Percentiles rank a stretch among this genome's conserved stretches.
Evolutionary conservation across 768 basidiomycete species (phyloP).

Genomic region (Coprinellus micaceus): DNA sequence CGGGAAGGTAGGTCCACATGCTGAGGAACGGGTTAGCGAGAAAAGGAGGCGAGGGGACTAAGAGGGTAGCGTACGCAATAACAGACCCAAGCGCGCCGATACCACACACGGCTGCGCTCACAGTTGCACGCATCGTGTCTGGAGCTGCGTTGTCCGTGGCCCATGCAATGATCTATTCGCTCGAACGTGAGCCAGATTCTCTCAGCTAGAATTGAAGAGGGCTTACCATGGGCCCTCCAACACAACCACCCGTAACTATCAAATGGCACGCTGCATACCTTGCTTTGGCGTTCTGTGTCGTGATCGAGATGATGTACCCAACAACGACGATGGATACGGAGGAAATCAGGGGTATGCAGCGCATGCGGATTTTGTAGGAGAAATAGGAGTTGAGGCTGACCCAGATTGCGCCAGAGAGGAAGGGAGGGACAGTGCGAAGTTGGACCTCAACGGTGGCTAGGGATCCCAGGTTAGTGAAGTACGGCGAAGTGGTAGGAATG

Average conservation of each 20-base stretch:
- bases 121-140: slow-evolving; percentile 45
- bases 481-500: slow-evolving; percentile 11
- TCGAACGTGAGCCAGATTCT: not conserved
- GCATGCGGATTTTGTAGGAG: slow-evolving; percentile 34
- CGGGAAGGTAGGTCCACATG: slow-evolving; percentile 47
- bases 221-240: slow-evolving; percentile 33
- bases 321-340: slow-evolving; percentile 35
- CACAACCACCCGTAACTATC: slow-evolving; percentile 36
- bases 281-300: slow-evolving; percentile 39
- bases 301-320: slow-evolving; percentile 44
- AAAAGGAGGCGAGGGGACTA: not conserved
- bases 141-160: slow-evolving; percentile 48
- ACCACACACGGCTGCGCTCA: slow-evolving; percentile 43
- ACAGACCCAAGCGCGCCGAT: slow-evolving; percentile 44
- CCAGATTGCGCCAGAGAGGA: slow-evolving; percentile 38
- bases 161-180: slow-evolving; percentile 39
- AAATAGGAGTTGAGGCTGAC: slow-evolving; percentile 31
- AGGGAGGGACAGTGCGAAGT: slow-evolving; percentile 47
- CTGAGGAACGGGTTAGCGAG: slow-evolving; percentile 18
- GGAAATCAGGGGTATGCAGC: slow-evolving; percentile 32
- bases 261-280: slow-evolving; percentile 48
- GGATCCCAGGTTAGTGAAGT: slow-evolving; percentile 18
- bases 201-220: not conserved
- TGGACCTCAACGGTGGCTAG: slow-evolving; percentile 42
- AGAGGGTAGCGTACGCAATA: slow-evolving; percentile 34